A percentile compares a stretch with the other conserved stretches of the same genome.
Conservation (phyloP, 176 grass and related monocot genomes). For the Alloteropsis semialata region DNA sequence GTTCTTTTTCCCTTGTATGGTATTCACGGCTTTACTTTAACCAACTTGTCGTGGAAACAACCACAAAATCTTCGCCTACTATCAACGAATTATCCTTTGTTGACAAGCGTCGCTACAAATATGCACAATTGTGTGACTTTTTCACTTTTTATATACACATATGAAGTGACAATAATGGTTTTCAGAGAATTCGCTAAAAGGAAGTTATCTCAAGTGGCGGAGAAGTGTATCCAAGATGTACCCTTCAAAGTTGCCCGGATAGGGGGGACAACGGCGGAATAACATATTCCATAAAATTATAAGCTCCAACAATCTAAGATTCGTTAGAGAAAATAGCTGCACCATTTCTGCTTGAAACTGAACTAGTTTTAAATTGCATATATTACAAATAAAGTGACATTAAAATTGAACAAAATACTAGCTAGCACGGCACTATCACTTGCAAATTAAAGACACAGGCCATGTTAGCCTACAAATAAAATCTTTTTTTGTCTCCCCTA, state of each 20-base stretch:
- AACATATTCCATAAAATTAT: not conserved
- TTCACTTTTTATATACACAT: not conserved
- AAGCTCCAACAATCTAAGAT: not conserved
- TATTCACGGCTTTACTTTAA: constrained; percentile 4
- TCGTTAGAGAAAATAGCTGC: not conserved
- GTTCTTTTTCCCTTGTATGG: not conserved
- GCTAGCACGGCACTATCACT: no score
- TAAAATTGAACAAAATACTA: not conserved
- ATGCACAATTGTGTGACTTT: not conserved
- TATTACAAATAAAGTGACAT: no score
- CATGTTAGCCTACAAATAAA: not conserved
- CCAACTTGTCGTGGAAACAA: constrained; percentile 37
- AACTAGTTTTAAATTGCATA: not conserved
- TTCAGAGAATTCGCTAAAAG: not conserved
- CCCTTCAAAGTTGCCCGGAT: not conserved
- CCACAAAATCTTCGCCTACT: constrained; percentile 19
- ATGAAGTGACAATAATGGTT: not conserved
- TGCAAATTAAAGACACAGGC: not conserved
- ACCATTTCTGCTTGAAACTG: not conserved
- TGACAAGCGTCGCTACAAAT: constrained; percentile 18
- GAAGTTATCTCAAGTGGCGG: not conserved
- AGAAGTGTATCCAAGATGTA: not conserved
- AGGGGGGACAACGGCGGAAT: not conserved
- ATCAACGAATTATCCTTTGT: constrained; percentile 33
- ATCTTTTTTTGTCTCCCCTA: not conserved